These are phyloP conservation scores for Pterocarpus macrocarpus DNA, from an alignment of 306 rosid species.

Conservation along the genomic window DNA sequence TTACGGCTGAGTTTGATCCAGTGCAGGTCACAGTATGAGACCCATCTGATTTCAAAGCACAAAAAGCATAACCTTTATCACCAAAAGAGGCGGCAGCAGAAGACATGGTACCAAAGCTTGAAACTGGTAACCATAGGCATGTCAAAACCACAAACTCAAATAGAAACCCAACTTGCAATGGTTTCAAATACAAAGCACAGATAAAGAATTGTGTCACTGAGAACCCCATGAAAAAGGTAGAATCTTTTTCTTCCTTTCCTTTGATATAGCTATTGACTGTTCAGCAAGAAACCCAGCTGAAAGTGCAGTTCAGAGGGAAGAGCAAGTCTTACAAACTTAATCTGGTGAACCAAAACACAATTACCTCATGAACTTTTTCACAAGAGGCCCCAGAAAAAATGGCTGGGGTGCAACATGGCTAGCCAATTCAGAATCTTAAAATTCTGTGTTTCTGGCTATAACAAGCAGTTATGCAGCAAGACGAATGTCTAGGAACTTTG, in stretches of 20 bases:
- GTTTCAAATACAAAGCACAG: no score
- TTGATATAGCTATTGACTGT: slow-evolving; percentile 1
- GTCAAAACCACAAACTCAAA: slow-evolving; percentile 56
- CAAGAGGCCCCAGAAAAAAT: not conserved
- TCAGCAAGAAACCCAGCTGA: slow-evolving; percentile 43
- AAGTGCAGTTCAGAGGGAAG: slow-evolving; percentile 26
- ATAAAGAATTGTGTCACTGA: slow-evolving; percentile 35
- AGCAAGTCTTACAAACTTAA: no score
- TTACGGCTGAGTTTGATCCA: slow-evolving; percentile 83
- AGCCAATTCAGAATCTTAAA: slow-evolving; percentile 21
- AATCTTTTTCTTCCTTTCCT: slow-evolving; percentile 22
- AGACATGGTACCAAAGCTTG: slow-evolving; percentile 93
- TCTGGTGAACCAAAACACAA: no score
- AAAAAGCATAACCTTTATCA: slow-evolving; percentile 80
- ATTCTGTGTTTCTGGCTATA: not conserved
- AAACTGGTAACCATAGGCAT: slow-evolving; percentile 57
- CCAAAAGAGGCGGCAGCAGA: slow-evolving; percentile 89
- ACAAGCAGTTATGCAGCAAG: not conserved
- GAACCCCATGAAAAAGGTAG: slow-evolving; percentile 53
- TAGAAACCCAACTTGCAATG: slow-evolving; percentile 34
- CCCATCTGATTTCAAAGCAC: slow-evolving; percentile 89
- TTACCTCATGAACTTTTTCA: not conserved
- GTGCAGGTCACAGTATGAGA: slow-evolving; percentile 83
- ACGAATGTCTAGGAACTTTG: not conserved
- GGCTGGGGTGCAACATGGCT: not conserved